phyloP scores from a whole-genome alignment of 2,329 filamentous ascomycete species.

The Sarocladium kiliense region DNA sequence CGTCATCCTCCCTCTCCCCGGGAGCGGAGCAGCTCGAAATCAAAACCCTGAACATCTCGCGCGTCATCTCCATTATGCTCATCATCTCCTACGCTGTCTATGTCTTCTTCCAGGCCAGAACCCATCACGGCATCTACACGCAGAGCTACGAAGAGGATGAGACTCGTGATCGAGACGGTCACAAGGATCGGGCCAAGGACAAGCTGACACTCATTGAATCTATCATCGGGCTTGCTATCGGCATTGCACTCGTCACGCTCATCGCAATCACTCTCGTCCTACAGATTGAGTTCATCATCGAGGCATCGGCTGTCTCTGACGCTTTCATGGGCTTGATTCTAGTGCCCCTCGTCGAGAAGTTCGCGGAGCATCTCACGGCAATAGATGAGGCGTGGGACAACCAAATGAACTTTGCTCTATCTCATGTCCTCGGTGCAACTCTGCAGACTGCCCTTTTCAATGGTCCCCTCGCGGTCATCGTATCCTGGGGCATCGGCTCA shows the following conservation, averaged over 20 bases:
- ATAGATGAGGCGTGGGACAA: conserved; percentile 81
- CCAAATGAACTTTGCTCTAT: conserved; percentile 79
- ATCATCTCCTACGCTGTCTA: conserved; percentile 63
- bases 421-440: conserved; percentile 80
- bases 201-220: conserved; percentile 75
- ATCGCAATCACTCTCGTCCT: conserved; percentile 70
- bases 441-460: conserved; percentile 89
- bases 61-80: conserved; percentile 65
- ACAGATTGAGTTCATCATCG: conserved; percentile 59
- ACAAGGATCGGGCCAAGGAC: conserved; percentile 53
- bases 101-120: conserved; percentile 68
- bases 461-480: conserved; percentile 74
- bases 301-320: conserved; percentile 39
- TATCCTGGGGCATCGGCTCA: conserved; percentile 72
- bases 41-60: conserved; percentile 61
- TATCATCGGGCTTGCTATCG: conserved; percentile 56
- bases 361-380: conserved; percentile 78
- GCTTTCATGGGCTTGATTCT: conserved; percentile 67
- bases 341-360: conserved; percentile 78
- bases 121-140: conserved; percentile 73
- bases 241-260: conserved; percentile 65
- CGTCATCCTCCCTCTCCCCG: conserved; percentile 17
- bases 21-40: conserved; percentile 33
- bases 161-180: conserved; percentile 56
- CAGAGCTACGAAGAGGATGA: conserved; percentile 70